These are phyloP conservation scores for Sarcodon aspratus DNA, from an alignment of 768 basidiomycete genomes.

Conservation along the genomic window DNA sequence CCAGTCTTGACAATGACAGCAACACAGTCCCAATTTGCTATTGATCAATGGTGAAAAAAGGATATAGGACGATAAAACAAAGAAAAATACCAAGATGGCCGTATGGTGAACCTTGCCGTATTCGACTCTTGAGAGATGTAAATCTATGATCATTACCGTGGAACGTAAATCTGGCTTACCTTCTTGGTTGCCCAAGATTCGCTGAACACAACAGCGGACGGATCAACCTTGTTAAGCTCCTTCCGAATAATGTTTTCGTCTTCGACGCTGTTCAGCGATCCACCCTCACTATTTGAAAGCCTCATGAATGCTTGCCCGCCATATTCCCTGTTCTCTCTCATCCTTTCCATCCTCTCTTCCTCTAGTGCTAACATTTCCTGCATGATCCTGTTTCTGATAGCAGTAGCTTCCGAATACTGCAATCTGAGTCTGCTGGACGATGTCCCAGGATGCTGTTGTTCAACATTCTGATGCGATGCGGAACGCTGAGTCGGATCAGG, in stretches of 20 bases:
- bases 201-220: constrained; percentile 90
- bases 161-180: constrained; percentile 26
- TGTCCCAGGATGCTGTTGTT: constrained; percentile 1
- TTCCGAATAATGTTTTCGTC: constrained; percentile 90
- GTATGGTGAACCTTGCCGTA: constrained; percentile 89
- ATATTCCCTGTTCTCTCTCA: constrained; percentile 54
- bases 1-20: constrained; percentile 99
- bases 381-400: constrained; percentile 94
- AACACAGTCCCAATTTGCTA: constrained; percentile 79
- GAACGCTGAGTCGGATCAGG: background rate
- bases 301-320: constrained; percentile 51
- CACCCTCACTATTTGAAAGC: constrained; percentile 28
- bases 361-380: constrained; percentile 95
- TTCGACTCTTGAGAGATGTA: constrained; percentile 48
- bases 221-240: constrained; percentile 91
- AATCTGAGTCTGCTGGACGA: constrained; percentile 48
- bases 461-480: background rate
- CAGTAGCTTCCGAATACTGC: constrained; percentile 72
- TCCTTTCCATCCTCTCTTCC: constrained; percentile 92
- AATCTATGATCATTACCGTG: background rate
- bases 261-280: constrained; percentile 39
- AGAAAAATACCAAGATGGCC: constrained; percentile 69
- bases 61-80: background rate
- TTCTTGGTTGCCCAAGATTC: constrained; percentile 95
- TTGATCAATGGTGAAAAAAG: background rate